Evolutionary conservation across 2,329 filamentous ascomycete species (phyloP).

Genomic region (Fusarium xyrophilum): DNA sequence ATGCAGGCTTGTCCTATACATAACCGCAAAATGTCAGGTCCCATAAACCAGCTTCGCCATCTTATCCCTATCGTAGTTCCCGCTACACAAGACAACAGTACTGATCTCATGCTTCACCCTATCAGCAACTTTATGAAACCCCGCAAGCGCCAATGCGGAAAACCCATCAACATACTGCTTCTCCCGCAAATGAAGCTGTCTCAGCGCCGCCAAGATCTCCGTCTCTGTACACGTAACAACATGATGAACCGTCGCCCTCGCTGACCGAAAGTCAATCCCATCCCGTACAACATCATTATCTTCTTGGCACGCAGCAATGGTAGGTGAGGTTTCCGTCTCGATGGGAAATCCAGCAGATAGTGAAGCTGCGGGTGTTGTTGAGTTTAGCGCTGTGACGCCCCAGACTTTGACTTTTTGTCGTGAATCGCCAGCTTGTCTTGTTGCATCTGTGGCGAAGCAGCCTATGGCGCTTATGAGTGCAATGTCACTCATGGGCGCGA

Average conservation of each 20-base stretch:
- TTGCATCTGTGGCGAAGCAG: neutral
- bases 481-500: neutral
- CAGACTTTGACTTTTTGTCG: neutral
- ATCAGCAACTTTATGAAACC: neutral
- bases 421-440: neutral
- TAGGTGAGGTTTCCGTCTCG: neutral
- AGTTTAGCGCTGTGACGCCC: neutral
- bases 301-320: neutral
- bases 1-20: accelerated
- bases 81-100: neutral
- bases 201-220: neutral
- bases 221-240: neutral
- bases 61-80: neutral
- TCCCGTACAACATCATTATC: neutral
- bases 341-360: neutral
- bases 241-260: neutral
- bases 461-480: neutral
- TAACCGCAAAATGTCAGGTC: neutral
- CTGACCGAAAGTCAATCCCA: neutral
- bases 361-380: neutral
- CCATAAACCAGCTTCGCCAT: neutral
- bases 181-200: neutral
- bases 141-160: neutral
- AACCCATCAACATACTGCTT: neutral
- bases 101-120: neutral